Conservation (phyloP, 805 yeast genomes). For the Candida nanaspora region DNA sequence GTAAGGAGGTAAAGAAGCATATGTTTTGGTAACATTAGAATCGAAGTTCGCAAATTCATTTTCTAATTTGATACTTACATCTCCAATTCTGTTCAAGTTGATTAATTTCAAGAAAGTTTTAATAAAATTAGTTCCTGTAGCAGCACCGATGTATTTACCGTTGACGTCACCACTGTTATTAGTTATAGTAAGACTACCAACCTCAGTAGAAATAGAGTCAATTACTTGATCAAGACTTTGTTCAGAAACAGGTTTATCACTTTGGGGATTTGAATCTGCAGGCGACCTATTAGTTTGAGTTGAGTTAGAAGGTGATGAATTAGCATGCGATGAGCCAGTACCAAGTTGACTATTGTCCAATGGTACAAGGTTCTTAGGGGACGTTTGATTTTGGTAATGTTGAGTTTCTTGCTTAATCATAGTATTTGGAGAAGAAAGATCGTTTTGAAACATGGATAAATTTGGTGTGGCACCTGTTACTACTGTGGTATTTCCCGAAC, state of each 20-base stretch:
- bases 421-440: neutral
- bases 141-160: conserved; percentile 21
- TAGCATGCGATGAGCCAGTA: neutral
- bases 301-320: neutral
- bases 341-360: neutral
- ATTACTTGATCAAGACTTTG: conserved; percentile 9
- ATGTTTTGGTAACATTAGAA: conserved; percentile 9
- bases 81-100: conserved; percentile 10
- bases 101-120: conserved; percentile 14
- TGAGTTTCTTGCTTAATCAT: no score
- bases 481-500: no score
- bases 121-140: conserved; percentile 19
- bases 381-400: no score
- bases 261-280: neutral
- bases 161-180: conserved; percentile 3
- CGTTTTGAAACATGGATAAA: no score
- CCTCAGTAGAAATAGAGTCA: conserved; percentile 18
- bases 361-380: no score
- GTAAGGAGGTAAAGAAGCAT: conserved; percentile 16
- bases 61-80: conserved; percentile 1
- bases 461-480: neutral
- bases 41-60: conserved; percentile 13
- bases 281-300: neutral
- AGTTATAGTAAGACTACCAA: conserved; percentile 17
- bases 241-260: neutral